Percentiles rank a stretch among this genome's conserved stretches.
Conservation (phyloP, 2,329 filamentous ascomycete genomes). For the Beauveria rudraprayagi region DNA sequence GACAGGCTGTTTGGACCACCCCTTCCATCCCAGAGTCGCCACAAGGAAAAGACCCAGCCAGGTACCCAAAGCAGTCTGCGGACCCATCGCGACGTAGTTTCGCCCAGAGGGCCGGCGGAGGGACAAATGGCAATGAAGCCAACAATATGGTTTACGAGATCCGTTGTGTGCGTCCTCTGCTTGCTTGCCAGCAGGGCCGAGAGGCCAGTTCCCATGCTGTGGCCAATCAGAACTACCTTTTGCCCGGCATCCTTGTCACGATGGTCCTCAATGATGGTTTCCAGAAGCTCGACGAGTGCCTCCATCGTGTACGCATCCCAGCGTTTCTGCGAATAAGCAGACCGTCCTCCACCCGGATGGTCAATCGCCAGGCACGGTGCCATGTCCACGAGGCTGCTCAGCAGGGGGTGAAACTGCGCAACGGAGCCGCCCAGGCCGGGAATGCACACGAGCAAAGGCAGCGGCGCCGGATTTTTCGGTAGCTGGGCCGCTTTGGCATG, state of each 20-base stretch:
- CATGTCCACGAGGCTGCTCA: constrained; percentile 73
- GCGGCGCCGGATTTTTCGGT: constrained; percentile 59
- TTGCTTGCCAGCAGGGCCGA: constrained; percentile 58
- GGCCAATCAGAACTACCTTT: constrained; percentile 71
- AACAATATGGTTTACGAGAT: constrained; percentile 56
- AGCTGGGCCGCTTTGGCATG: constrained; percentile 80
- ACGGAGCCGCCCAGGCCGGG: constrained; percentile 91
- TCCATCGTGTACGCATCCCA: constrained; percentile 77
- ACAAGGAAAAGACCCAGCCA: constrained; percentile 63
- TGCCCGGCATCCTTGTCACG: constrained; percentile 58
- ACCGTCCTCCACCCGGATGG: constrained; percentile 81
- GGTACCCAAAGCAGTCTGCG: constrained; percentile 61
- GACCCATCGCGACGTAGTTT: constrained; percentile 34
- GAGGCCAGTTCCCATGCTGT: constrained; percentile 84
- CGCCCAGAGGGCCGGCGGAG: constrained; percentile 52
- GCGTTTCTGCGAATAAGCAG: constrained; percentile 58
- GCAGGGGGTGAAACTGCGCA: constrained; percentile 74
- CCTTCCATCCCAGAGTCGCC: constrained; percentile 68
- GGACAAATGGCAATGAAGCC: constrained; percentile 81
- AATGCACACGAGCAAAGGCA: constrained; percentile 83
- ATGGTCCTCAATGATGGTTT: constrained; percentile 64
- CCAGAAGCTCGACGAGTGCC: constrained; percentile 66
- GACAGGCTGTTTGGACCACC: constrained; percentile 73
- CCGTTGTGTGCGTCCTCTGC: constrained; percentile 34
- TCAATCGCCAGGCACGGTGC: constrained; percentile 80